Evolutionary conservation across 1,139 yeast genomes (phyloP), one percentile per base, ranked within the genome.

Genomic region (Taphrina communis): DNA sequence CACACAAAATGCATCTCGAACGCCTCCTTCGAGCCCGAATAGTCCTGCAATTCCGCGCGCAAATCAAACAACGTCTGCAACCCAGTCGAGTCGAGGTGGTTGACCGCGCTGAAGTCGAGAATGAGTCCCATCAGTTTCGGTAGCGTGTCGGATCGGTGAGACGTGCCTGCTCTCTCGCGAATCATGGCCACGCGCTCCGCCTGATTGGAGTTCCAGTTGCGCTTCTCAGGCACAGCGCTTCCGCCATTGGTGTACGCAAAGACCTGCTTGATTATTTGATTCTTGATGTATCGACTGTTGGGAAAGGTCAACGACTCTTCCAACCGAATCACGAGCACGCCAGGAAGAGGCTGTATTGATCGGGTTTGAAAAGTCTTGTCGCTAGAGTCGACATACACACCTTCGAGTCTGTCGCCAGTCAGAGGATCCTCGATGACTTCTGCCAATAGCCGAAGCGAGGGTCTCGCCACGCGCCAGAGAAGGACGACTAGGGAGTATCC

Each of bases 281-380:
- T 97, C 61, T 85, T 82, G 78, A 89, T 96, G 72, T 84, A 80
- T 0, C 97, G 87, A 66, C 89, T 83, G 77, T 92, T 93, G 65
- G 96, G 88, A 78, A 91, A 93, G 0, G 90, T 85, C 78, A 90
- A 89, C 9, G 93, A 82, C 75, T 92, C 97, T 50, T 87, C 81
- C 60, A 96, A 90, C 75, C 95, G 85, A 81, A 88, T 93, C 5
- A 93, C 96, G 71, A 92, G 75, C 14, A 92, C 93, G 35, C 97
- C 97, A 0, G 94, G 92, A 52, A 97, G 97, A 25, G 97, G 97
- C 2, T 60, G 65, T 11, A 60, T 60, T 25, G 65, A 48, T 11
- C 57, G 46, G 6, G 65, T 60, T 11, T 50, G 44, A 50, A 60
- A 60, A 2, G 46, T 21, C 36, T 59, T 25, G 19, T 50, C 56